Base-by-base conservation (phyloP, 257 asterid species). In the Haberlea rhodopensis region DNA sequence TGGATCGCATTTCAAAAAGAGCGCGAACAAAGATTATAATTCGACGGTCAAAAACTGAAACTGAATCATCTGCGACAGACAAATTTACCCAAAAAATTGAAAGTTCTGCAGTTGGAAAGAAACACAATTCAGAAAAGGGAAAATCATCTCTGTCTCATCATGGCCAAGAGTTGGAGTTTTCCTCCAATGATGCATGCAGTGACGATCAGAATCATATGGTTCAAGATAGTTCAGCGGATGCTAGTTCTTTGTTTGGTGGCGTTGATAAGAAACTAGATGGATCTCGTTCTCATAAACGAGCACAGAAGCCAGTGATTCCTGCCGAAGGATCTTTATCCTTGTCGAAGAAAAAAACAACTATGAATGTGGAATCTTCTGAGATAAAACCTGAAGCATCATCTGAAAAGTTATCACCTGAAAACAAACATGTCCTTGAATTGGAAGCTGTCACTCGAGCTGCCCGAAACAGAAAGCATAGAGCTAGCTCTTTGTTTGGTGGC, bases 1-100 rank as follows among this genome's bases (percentile, higher is more conserved):
- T 62, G 40, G 91, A 80, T 63, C 74, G 82, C 40, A 70, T 70
- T 71, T 71, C 89, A 9, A 88, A 80, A 69, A 83, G 87, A 2
- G 81, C 96, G 57, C 81, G 94, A 43, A 78, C 89, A 40, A 88
- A 82, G 64, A 68, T 82, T 53, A 67, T 72, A 40, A 69, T 69
- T 69, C 87, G 87, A 53, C 81, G 81, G 72, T 73, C 91, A 60
- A 88, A 82, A 65, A 40, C 59, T 21, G 83, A 71, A 56, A 63
- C 79, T 28, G 86, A 71, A 60, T 57, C 85, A 71, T 75, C 84
- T 60, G 79, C 68, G 48, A 52, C 63, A 58, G 74, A 79, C 76
- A 77, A 74, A 65, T 69, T 56, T 40, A 59, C 78, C 18, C 75
- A 63, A 66, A 67, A 60, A 48, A 60, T 60, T 65, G 83, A 70